phyloP scores from a whole-genome alignment of 75 land plant genomes.

The Picea sitchensis region DNA sequence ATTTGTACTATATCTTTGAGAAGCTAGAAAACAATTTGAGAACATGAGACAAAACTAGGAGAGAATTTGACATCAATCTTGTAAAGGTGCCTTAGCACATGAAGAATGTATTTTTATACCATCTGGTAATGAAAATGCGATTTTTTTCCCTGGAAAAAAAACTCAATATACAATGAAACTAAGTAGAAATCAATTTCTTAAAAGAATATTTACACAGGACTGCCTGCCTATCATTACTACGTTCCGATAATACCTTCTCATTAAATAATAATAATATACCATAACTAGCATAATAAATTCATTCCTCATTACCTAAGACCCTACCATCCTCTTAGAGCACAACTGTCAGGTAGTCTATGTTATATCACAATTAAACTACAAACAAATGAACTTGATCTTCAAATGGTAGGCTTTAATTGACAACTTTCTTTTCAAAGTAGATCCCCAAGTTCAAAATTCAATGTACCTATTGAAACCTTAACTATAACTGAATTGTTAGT shows the following conservation, averaged over 20 bases:
- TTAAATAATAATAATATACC: conserved; percentile 1
- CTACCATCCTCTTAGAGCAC: background rate
- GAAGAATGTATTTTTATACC: too few relatives aligned
- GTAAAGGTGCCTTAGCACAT: too few relatives aligned
- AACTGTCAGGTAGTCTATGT: background rate
- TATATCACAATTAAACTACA: background rate
- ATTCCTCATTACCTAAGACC: background rate
- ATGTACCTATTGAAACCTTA: background rate
- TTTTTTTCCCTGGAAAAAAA: too few relatives aligned
- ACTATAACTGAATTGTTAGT: background rate
- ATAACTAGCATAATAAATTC: background rate
- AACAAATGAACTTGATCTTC: background rate
- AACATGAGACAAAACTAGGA: background rate
- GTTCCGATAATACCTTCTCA: background rate
- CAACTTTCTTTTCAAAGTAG: background rate
- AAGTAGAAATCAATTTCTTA: background rate
- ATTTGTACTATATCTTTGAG: too few relatives aligned
- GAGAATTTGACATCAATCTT: too few relatives aligned
- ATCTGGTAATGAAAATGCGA: too few relatives aligned
- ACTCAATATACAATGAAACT: background rate
- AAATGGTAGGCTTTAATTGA: background rate
- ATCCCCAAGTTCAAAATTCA: background rate
- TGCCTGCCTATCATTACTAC: background rate
- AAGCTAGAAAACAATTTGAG: too few relatives aligned
- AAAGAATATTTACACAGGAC: conserved; percentile 2